Percentiles rank a stretch among this genome's conserved stretches.
Evolutionary conservation across 2,329 filamentous ascomycete genomes (phyloP).

Genomic region (Plectosphaerella plurivora): DNA sequence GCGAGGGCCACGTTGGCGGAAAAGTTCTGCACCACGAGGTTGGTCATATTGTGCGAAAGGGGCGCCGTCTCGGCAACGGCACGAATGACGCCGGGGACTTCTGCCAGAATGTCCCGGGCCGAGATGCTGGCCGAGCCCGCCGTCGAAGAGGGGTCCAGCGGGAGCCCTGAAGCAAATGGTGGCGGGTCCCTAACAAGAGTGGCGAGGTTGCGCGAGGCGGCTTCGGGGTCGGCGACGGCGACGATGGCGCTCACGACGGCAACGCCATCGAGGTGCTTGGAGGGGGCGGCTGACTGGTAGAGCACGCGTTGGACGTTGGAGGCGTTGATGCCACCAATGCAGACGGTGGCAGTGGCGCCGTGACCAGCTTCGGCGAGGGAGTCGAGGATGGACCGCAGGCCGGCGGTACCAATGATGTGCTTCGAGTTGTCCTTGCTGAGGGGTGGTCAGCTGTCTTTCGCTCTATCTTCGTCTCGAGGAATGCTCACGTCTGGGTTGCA

Average conservation of each 20-base stretch:
- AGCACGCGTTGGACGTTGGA: slow-evolving; percentile 71
- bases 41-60: slow-evolving; percentile 95
- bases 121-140: neutral
- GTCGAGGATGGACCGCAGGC: slow-evolving; percentile 62
- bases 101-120: slow-evolving; percentile 17
- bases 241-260: slow-evolving; percentile 90
- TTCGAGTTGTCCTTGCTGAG: slow-evolving; percentile 81
- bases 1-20: slow-evolving; percentile 85
- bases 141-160: neutral
- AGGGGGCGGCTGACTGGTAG: slow-evolving; percentile 55
- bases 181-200: slow-evolving; percentile 44
- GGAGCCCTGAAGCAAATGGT: slow-evolving; percentile 16
- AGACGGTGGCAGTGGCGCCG: slow-evolving; percentile 52
- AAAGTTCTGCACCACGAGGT: slow-evolving; percentile 91
- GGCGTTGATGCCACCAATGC: slow-evolving; percentile 84
- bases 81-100: slow-evolving; percentile 44
- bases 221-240: slow-evolving; percentile 61
- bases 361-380: slow-evolving; percentile 48
- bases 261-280: slow-evolving; percentile 69
- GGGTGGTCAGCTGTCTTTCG: neutral
- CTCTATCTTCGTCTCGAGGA: neutral
- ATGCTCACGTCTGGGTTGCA: slow-evolving; percentile 69
- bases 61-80: slow-evolving; percentile 61
- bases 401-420: slow-evolving; percentile 69
- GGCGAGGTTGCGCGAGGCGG: slow-evolving; percentile 56